These are phyloP conservation scores for Nicotiana obtusifolia DNA, from an alignment of 257 asterid genomes.

Conservation along the genomic window DNA sequence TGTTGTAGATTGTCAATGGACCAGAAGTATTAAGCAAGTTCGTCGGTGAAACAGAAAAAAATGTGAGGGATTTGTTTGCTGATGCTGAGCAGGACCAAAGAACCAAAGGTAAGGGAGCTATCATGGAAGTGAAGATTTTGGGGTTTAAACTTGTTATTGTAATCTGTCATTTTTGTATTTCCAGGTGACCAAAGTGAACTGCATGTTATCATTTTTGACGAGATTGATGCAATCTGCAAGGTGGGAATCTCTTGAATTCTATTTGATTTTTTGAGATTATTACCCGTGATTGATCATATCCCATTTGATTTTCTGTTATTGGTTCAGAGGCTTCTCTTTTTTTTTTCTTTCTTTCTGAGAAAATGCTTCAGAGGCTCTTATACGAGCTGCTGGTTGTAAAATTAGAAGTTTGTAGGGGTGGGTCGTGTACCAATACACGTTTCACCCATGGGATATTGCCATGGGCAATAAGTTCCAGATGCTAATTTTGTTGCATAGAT, in stretches of 20 bases:
- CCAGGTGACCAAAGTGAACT: constrained; percentile 97
- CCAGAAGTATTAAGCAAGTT: constrained; percentile 97
- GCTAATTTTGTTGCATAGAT: not conserved
- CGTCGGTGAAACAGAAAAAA: constrained; percentile 99
- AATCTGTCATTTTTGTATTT: constrained; percentile 21
- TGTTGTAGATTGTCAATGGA: constrained; percentile 81
- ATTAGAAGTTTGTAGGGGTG: too few species aligned
- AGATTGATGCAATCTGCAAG: constrained; percentile 99
- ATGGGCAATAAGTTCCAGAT: not conserved
- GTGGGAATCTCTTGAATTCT: constrained; percentile 32
- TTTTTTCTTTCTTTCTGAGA: too few species aligned
- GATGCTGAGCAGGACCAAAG: constrained; percentile 98
- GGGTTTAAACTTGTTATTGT: not conserved
- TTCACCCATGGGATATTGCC: not conserved
- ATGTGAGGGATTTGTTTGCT: constrained; percentile 95
- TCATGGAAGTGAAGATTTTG: constrained; percentile 11
- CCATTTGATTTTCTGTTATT: not conserved
- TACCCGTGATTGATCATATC: not conserved
- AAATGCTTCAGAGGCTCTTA: not conserved
- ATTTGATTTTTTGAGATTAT: not conserved
- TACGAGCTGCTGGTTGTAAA: not conserved
- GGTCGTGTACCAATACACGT: too few species aligned
- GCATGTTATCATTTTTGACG: constrained; percentile 97
- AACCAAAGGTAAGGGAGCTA: constrained; percentile 53
- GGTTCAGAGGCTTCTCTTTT: not conserved